Conservation (phyloP, 2,329 filamentous ascomycete species). For the Aureobasidium musti region DNA sequence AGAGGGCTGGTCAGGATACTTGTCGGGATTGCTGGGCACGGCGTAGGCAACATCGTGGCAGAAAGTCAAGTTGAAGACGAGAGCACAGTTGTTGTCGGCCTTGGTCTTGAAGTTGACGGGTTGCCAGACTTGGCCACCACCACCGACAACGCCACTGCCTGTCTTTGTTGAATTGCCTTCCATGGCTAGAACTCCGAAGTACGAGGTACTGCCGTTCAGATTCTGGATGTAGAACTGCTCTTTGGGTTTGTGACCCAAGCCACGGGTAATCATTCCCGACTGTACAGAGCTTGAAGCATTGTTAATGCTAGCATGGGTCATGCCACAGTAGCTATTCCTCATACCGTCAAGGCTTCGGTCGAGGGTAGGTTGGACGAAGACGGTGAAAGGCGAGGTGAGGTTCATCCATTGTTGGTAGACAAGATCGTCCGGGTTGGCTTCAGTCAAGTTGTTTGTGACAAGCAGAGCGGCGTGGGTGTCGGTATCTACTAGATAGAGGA, state of each 20-base stretch:
- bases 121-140: constrained; percentile 75
- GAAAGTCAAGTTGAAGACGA: constrained; percentile 85
- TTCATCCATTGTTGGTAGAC: constrained; percentile 59
- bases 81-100: constrained; percentile 74
- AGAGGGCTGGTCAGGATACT: constrained; percentile 59
- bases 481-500: constrained; percentile 79
- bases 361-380: constrained; percentile 70
- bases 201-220: constrained; percentile 70
- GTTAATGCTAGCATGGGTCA: constrained; percentile 59
- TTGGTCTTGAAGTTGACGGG: constrained; percentile 51
- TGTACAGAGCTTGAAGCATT: constrained; percentile 37
- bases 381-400: constrained; percentile 62
- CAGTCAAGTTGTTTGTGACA: constrained; percentile 72
- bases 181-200: constrained; percentile 71
- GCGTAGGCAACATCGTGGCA: constrained; percentile 88
- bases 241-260: constrained; percentile 67
- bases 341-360: constrained; percentile 66
- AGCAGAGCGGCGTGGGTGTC: constrained; percentile 78
- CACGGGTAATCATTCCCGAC: constrained; percentile 69
- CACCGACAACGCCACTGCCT: constrained; percentile 60
- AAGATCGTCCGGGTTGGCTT: constrained; percentile 48
- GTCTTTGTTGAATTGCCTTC: constrained; percentile 56
- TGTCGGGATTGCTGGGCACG: constrained; percentile 75
- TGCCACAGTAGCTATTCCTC: constrained; percentile 77
- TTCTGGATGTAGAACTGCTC: constrained; percentile 84